Conservation (phyloP, 108 stramenopile genomes). For the Aurantiochytrium sp. region DNA sequence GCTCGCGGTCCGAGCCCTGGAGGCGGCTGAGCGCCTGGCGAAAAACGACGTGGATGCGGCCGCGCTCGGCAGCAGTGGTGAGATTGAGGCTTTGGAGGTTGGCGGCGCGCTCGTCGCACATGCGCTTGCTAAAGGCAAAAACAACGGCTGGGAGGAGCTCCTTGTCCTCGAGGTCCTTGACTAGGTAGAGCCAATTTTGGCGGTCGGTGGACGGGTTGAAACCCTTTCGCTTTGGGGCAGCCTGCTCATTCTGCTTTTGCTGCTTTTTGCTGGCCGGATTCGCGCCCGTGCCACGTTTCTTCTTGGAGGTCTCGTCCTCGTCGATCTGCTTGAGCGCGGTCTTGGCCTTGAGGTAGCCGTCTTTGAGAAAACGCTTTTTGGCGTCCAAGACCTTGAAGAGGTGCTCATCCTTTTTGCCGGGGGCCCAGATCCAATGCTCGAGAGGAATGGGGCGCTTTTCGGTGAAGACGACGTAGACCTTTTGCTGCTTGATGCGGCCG, state of each 20-base stretch:
- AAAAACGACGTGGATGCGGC: conserved; percentile 66
- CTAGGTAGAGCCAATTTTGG: conserved; percentile 56
- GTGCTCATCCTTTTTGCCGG: conserved; percentile 53
- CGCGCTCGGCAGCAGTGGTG: conserved; percentile 73
- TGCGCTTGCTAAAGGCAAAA: conserved; percentile 96
- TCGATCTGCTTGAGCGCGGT: conserved; percentile 55
- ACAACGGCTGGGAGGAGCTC: conserved; percentile 86
- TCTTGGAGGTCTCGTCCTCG: conserved; percentile 50
- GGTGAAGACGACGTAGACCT: conserved; percentile 85
- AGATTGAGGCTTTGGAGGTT: conserved; percentile 75
- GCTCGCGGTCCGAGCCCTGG: conserved; percentile 69
- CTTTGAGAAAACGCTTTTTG: conserved; percentile 43
- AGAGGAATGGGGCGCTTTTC: conserved; percentile 88
- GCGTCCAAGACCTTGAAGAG: conserved; percentile 73
- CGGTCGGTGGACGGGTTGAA: conserved; percentile 61
- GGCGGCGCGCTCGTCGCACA: conserved; percentile 88
- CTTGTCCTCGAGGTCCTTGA: conserved; percentile 73
- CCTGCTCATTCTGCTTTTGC: conserved; percentile 61
- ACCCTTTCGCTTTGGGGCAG: conserved; percentile 63
- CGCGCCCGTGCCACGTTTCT: conserved; percentile 42
- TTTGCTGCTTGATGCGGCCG: conserved; percentile 74
- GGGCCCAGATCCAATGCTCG: conserved; percentile 80
- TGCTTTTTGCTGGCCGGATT: conserved; percentile 75
- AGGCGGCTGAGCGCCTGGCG: conserved; percentile 74
- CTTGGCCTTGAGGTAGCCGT: conserved; percentile 68